Percentiles rank a stretch among this genome's conserved stretches.
These are phyloP conservation scores for Pyrenochaeta sp. DNA, from an alignment of 2,329 filamentous ascomycete species.

Conservation along the genomic window DNA sequence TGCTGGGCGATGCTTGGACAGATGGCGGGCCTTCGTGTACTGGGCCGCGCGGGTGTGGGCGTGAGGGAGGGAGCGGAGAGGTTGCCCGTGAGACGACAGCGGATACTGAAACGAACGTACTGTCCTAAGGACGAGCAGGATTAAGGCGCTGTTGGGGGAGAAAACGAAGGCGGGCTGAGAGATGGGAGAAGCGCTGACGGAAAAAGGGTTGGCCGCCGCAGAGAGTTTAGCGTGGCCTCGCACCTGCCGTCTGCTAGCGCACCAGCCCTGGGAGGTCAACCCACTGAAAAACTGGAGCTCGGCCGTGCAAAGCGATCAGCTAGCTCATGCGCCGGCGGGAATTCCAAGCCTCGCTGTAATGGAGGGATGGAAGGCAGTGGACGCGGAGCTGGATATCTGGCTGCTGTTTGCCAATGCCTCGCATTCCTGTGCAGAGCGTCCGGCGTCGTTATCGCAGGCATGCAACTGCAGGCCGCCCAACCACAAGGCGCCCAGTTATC, in stretches of 20 bases:
- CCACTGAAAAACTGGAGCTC: constrained; percentile 14
- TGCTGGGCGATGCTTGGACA: constrained; percentile 7
- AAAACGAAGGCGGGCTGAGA: constrained; percentile 21
- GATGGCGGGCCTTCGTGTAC: constrained; percentile 10
- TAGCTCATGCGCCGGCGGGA: constrained; percentile 10
- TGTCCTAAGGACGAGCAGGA: constrained; percentile 31
- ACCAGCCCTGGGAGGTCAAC: background rate
- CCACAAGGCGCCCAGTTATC: constrained; percentile 21
- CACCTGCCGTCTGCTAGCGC: constrained; percentile 16
- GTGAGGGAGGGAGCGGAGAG: constrained; percentile 15
- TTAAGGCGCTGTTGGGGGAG: constrained; percentile 21
- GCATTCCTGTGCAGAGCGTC: background rate
- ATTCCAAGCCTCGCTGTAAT: constrained; percentile 4
- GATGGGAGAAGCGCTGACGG: constrained; percentile 4
- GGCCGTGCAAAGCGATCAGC: constrained; percentile 11
- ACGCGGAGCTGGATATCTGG: background rate
- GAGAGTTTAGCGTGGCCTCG: constrained; percentile 16
- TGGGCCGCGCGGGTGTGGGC: constrained; percentile 21
- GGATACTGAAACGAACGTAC: constrained; percentile 40
- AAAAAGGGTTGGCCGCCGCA: constrained; percentile 14
- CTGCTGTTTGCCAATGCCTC: constrained; percentile 2
- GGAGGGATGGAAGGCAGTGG: background rate
- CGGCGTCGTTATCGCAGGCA: constrained; percentile 12
- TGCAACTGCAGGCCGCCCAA: constrained; percentile 17
- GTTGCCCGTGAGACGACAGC: constrained; percentile 18